Evolutionary conservation across 2,329 filamentous ascomycete species (phyloP).

Genomic region (Byssoonygena ceratinophila): DNA sequence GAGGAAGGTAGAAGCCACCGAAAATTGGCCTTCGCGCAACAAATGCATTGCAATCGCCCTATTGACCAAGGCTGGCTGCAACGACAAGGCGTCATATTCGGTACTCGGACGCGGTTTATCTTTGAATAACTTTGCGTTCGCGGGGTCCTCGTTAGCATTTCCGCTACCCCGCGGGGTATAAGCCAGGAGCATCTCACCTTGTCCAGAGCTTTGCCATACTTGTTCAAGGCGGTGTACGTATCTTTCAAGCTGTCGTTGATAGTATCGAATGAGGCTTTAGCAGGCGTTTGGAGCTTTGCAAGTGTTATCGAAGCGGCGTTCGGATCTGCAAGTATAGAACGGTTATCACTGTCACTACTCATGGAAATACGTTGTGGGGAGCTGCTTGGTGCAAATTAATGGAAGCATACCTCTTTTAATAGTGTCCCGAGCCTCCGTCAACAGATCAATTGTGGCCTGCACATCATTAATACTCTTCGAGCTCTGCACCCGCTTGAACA

Average conservation of each 20-base stretch:
- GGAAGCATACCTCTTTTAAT: conserved; percentile 53
- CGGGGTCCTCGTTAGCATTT: not conserved
- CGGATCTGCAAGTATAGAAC: conserved; percentile 45
- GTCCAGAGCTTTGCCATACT: conserved; percentile 75
- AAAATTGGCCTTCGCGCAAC: conserved; percentile 85
- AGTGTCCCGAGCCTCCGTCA: conserved; percentile 61
- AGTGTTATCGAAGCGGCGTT: conserved; percentile 62
- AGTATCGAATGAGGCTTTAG: conserved; percentile 69
- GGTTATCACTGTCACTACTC: not conserved
- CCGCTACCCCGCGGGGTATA: not conserved
- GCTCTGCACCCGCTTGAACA: conserved; percentile 59
- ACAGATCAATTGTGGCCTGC: conserved; percentile 67
- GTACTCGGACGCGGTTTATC: conserved; percentile 59
- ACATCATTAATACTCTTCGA: conserved; percentile 65
- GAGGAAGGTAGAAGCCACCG: conserved; percentile 75
- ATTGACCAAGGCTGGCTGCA: conserved; percentile 69
- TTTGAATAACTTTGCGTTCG: conserved; percentile 49
- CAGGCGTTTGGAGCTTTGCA: conserved; percentile 72
- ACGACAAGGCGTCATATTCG: conserved; percentile 68
- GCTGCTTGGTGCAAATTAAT: not conserved
- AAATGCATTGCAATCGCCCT: conserved; percentile 94
- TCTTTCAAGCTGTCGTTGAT: conserved; percentile 74
- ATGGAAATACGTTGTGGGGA: not conserved
- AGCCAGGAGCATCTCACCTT: conserved; percentile 44
- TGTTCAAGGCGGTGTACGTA: conserved; percentile 68